Evolutionary conservation across 2,329 filamentous ascomycete genomes (phyloP), one percentile per base, ranked within the genome.

Genomic region (Ilyonectria sp.): DNA sequence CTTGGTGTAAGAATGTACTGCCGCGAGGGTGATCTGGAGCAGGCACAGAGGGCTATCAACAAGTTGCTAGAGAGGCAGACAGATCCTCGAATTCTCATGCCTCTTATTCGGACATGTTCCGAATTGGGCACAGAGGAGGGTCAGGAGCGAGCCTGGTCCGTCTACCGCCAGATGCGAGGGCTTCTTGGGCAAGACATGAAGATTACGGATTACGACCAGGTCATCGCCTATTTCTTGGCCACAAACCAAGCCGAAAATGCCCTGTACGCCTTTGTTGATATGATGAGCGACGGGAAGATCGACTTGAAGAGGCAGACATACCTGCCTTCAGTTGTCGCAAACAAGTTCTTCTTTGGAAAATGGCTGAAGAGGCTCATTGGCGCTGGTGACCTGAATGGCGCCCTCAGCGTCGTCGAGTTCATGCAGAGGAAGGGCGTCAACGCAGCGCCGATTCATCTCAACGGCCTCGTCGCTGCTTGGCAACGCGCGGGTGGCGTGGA

Each of bases 351-450:
- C 80, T 92, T 94, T 71, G 93, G 92, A 37, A 95, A 94, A 74
- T 97, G 94, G 95, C 87, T 97, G 76, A 95, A 95, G 80, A 90
- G 92, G 56, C 87, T 97, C 9, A 92, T 97, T 63, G 91, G 91
- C 17, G 88, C 91, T 65, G 90, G 90, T 2, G 88, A 94, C 70
- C 81, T 93, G 15, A 88, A 92, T 63, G 92, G 91, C 2, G 93
- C 94, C 3, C 86, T 89, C 59, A 88, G 89, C 67, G 93, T 97
- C 9, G 84, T 96, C 31, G 87, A 92, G 15, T 86, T 94, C 69
- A 95, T 97, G 92, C 89, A 91, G 72, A 84, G 87, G 59, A 89
- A 88, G 73, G 90, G 90, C 1, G 87, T 94, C 37, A 84, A 85
- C 64, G 90, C 93, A 2, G 90, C 93, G 46, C 84, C 93, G 2